These are phyloP conservation scores for Delphinella strobiligena DNA, from an alignment of 2,329 filamentous ascomycete species.

Conservation along the genomic window DNA sequence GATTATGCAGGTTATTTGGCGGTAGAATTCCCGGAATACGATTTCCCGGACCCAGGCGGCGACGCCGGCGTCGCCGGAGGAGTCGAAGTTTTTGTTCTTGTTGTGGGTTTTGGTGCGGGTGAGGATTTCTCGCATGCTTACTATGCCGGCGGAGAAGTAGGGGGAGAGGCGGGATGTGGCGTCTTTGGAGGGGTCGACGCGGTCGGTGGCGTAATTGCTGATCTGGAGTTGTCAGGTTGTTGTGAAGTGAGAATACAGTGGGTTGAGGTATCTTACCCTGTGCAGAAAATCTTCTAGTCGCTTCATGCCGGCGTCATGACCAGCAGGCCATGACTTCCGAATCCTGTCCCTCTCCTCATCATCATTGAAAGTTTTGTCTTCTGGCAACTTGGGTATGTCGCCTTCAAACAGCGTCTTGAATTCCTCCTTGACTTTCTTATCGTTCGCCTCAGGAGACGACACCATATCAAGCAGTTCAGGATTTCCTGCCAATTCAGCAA, in stretches of 20 bases:
- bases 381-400: constrained; percentile 24
- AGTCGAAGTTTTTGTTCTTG: constrained; percentile 30
- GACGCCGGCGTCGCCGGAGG: constrained; percentile 20
- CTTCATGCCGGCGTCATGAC: constrained; percentile 29
- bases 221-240: constrained; percentile 15
- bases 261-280: no score
- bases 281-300: constrained; percentile 29
- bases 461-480: constrained; percentile 31
- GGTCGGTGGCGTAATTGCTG: constrained; percentile 27
- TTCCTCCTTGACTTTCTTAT: constrained; percentile 31
- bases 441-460: constrained; percentile 29
- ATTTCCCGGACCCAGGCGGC: constrained; percentile 40
- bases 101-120: constrained; percentile 30
- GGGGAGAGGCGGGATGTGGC: constrained; percentile 30
- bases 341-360: constrained; percentile 28
- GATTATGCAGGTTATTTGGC: constrained; percentile 33
- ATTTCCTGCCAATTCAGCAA: constrained; percentile 29
- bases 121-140: constrained; percentile 35
- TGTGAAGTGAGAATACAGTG: no score
- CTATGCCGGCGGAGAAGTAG: constrained; percentile 34
- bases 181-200: constrained; percentile 30
- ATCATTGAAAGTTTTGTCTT: constrained; percentile 28
- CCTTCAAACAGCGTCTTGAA: constrained; percentile 48
- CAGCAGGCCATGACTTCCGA: constrained; percentile 33
- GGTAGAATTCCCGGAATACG: constrained; percentile 39